Conservation (phyloP, 257 asterid genomes). For the Prunella vulgaris region DNA sequence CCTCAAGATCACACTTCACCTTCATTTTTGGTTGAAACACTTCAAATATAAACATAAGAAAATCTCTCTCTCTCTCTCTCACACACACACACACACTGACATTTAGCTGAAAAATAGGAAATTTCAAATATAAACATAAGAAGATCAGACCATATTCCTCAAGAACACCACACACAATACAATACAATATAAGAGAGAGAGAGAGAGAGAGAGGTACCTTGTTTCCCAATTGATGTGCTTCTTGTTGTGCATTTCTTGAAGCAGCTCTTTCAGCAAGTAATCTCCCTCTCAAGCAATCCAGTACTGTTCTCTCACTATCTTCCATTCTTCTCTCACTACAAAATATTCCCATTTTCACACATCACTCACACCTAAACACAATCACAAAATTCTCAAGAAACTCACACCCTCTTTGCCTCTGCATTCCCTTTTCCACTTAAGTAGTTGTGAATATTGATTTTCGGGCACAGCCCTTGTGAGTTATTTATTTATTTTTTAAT, state of each 20-base stretch:
- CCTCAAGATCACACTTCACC: no score
- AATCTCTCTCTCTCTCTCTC: no score
- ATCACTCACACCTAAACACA: not conserved
- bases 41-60: no score
- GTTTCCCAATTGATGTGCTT: conserved; percentile 42
- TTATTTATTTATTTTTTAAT: no score
- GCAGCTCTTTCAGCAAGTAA: conserved; percentile 77
- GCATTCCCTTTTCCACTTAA: conserved; percentile 32
- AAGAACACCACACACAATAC: not conserved
- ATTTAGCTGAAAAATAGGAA: not conserved
- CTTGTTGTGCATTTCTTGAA: conserved; percentile 65
- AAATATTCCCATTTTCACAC: conserved; percentile 13
- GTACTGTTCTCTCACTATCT: conserved; percentile 59
- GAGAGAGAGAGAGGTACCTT: conserved; percentile 41
- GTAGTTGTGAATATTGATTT: not conserved
- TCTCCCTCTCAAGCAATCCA: conserved; percentile 84
- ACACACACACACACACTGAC: no score
- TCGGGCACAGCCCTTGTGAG: no score
- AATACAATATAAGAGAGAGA: not conserved
- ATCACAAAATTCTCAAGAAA: no score
- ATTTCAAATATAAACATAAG: not conserved
- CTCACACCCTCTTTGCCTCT: conserved; percentile 27
- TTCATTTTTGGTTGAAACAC: not conserved
- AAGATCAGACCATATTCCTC: no score
- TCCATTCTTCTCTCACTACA: conserved; percentile 37